Percentiles rank a stretch among this genome's conserved stretches.
These are phyloP conservation scores for Colletotrichum sp. DNA, from an alignment of 2,329 filamentous ascomycete genomes.

Conservation along the genomic window DNA sequence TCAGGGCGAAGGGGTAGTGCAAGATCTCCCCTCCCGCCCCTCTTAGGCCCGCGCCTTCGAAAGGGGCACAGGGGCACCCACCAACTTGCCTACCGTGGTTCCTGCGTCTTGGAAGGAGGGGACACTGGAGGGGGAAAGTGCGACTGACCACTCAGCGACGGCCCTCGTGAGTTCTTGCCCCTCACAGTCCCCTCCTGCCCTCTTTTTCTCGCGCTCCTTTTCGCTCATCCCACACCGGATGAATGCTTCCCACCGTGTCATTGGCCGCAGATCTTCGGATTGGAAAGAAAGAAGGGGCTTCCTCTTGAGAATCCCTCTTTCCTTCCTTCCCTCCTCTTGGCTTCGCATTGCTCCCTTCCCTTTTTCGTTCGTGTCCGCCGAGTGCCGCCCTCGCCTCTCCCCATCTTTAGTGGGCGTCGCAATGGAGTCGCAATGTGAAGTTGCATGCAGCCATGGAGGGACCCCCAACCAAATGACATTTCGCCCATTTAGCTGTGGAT, in stretches of 20 bases:
- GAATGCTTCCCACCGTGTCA: background rate
- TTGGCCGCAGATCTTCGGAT: slow-evolving; percentile 10
- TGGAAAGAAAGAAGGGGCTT: background rate
- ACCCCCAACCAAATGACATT: background rate
- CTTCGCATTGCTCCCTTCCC: background rate
- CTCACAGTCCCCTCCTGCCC: background rate
- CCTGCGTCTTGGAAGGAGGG: background rate
- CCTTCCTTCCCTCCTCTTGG: background rate
- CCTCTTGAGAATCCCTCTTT: background rate
- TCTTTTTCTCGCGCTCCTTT: background rate
- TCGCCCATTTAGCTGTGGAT: background rate
- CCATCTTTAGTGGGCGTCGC: background rate
- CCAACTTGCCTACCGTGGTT: background rate
- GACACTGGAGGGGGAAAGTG: background rate
- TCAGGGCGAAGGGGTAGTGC: background rate
- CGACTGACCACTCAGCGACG: background rate
- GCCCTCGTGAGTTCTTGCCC: background rate
- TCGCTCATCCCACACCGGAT: background rate
- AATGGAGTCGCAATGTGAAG: background rate
- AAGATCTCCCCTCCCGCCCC: background rate
- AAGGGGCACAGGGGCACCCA: background rate
- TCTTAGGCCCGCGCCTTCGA: background rate
- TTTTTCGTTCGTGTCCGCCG: background rate
- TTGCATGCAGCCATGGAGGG: background rate
- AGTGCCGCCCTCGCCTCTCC: background rate